Evolutionary conservation across 2,329 filamentous ascomycete genomes (phyloP).

Genomic region (Diaporthe eres): DNA sequence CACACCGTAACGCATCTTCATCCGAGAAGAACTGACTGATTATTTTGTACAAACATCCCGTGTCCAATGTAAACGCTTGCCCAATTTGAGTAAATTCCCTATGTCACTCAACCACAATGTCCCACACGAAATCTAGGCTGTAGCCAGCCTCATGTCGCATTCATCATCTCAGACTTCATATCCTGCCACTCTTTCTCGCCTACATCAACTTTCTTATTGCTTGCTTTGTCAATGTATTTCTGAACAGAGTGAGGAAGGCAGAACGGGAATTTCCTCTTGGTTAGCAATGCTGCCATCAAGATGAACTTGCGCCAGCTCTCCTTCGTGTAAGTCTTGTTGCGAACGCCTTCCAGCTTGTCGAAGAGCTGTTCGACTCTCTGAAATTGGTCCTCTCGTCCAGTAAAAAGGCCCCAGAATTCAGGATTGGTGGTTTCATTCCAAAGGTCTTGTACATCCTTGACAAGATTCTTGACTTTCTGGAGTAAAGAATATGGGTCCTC

Average conservation of each 20-base stretch:
- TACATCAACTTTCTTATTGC: accelerated
- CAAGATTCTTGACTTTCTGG: too few species aligned
- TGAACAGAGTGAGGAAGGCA: not conserved
- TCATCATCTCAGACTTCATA: not conserved
- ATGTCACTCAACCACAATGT: too few species aligned
- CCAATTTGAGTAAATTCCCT: too few species aligned
- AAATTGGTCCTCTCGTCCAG: accelerated
- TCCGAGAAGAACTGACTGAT: too few species aligned
- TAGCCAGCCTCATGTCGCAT: too few species aligned
- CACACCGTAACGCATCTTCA: too few species aligned
- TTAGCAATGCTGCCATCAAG: not conserved
- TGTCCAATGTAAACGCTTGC: too few species aligned
- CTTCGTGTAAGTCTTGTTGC: not conserved
- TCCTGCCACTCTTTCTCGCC: not conserved
- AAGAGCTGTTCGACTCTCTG: accelerated
- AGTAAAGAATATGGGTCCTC: too few species aligned
- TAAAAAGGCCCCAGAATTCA: not conserved
- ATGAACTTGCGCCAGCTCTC: not conserved
- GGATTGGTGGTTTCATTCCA: not conserved
- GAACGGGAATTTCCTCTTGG: not conserved
- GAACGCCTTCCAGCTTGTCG: accelerated
- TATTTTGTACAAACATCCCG: too few species aligned
- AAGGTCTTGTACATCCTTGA: too few species aligned
- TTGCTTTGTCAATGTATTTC: not conserved
- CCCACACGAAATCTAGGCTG: too few species aligned